phyloP scores from a whole-genome alignment of 2,329 filamentous ascomycete species.

The Dendryphion nanum region DNA sequence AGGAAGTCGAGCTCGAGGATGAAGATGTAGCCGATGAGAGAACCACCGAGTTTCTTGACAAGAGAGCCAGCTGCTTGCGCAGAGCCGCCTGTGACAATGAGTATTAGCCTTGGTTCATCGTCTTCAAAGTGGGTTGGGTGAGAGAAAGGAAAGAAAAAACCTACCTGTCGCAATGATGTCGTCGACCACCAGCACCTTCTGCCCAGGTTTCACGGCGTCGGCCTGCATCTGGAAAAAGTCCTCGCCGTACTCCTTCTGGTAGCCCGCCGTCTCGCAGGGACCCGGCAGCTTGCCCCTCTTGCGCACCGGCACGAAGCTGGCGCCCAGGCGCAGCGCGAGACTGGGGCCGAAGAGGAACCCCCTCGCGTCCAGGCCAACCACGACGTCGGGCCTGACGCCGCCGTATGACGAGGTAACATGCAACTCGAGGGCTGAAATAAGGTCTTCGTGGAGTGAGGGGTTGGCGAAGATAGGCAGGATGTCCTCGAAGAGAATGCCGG shows the following conservation, averaged over 20 bases:
- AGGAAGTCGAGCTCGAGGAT: conserved; percentile 94
- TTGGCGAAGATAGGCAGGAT: conserved; percentile 95
- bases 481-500: conserved; percentile 94
- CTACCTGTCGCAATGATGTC: conserved; percentile 98
- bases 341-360: conserved; percentile 94
- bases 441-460: conserved; percentile 67
- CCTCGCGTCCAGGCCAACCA: conserved; percentile 89
- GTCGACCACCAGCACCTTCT: conserved; percentile 90
- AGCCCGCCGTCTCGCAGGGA: conserved; percentile 78
- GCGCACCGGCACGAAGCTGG: conserved; percentile 86
- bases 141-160: conserved; percentile 32
- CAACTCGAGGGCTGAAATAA: conserved; percentile 82
- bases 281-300: conserved; percentile 97
- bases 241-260: conserved; percentile 92
- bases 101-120: neutral
- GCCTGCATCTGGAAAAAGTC: conserved; percentile 96
- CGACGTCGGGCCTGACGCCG: conserved; percentile 74
- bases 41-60: conserved; percentile 79
- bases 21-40: conserved; percentile 88
- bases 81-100: conserved; percentile 91
- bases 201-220: conserved; percentile 77
- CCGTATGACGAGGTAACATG: conserved; percentile 67
- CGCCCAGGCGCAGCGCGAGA: conserved; percentile 77
- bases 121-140: neutral
- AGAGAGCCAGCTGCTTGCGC: conserved; percentile 84